Evolutionary conservation across 1,284 basidiomycete species (phyloP), one percentile per base, ranked within the genome.

Genomic region (Phellopilus nigrolimitatus): DNA sequence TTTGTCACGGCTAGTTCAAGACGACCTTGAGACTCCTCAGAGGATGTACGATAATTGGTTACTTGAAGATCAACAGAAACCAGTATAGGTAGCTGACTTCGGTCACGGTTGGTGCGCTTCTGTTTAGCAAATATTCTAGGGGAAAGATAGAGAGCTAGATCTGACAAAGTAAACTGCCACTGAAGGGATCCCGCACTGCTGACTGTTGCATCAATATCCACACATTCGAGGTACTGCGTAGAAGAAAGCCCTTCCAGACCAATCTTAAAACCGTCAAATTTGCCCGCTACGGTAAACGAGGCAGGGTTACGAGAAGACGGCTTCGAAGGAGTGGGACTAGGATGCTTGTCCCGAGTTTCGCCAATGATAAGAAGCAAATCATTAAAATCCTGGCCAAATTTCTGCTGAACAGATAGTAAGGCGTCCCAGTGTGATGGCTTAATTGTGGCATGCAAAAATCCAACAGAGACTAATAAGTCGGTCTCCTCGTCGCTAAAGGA

Each of bases 301-400:
- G 48, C 42, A 13, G 40, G 13, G 8, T 49, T 25, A 6, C 41
- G 13, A 54, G 57, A 21, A 53, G 37, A 8, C 28, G 6, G 15
- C 13, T n/a, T 57, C n/a, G 17, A 17, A 6, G 27, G 15, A 21
- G 31, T 44, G 15, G 40, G 50, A 38, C 42, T 53, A 17, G 46
- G 55, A 39, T 61, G 65, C 57, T 72, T 78, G 34, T 63, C 64
- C 22, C 79, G 77, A 17, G 76, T 81, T 60, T 87, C 75, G 54
- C 77, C 78, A 24, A 85, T 71, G 50, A 88, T 65, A 34, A 75
- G 68, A 8, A 91, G 67, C 22, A 92, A 71, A 57, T 93, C 90
- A 57, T 85, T 86, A 67, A 91, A 88, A 65, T 92, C 90, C 60
- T 85, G 82, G 5, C 86, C 89, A 55, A 91, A 91, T 60, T 91